Evolutionary conservation across 805 yeast species (phyloP).

Genomic region (Soucietia sequanensis): DNA sequence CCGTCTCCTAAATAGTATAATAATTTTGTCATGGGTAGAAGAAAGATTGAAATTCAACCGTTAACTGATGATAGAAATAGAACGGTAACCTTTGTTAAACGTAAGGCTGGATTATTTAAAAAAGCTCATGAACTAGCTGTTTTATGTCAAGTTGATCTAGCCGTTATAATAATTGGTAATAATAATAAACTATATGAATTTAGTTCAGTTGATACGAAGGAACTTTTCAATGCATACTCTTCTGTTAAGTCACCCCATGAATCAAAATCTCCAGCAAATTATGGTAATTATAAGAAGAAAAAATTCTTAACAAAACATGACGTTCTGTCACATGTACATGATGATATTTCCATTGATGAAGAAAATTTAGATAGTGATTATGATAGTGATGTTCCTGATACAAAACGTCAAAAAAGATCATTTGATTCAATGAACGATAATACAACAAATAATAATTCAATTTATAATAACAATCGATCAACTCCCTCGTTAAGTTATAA

Average conservation of each 20-base stretch:
- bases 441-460: neutral
- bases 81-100: slow-evolving; percentile 83
- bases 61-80: slow-evolving; percentile 85
- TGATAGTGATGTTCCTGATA: slow-evolving; percentile 34
- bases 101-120: slow-evolving; percentile 91
- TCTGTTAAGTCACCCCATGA: slow-evolving; percentile 45
- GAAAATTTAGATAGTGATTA: slow-evolving; percentile 31
- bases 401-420: slow-evolving; percentile 27
- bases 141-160: slow-evolving; percentile 88
- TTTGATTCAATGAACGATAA: slow-evolving; percentile 6
- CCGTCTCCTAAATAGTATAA: too few relatives aligned
- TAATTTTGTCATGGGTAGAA: slow-evolving; percentile 94
- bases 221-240: slow-evolving; percentile 21
- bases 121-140: slow-evolving; percentile 86
- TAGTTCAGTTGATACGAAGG: slow-evolving; percentile 62
- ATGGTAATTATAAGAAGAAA: slow-evolving; percentile 56
- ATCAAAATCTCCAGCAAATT: slow-evolving; percentile 62
- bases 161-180: slow-evolving; percentile 82
- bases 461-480: too few relatives aligned
- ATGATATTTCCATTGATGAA: slow-evolving; percentile 17
- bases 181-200: slow-evolving; percentile 84
- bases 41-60: slow-evolving; percentile 92
- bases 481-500: too few relatives aligned
- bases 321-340: slow-evolving; percentile 9
- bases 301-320: slow-evolving; percentile 17